These are phyloP conservation scores for Chiua virens DNA, from an alignment of 768 basidiomycete genomes.

Conservation along the genomic window DNA sequence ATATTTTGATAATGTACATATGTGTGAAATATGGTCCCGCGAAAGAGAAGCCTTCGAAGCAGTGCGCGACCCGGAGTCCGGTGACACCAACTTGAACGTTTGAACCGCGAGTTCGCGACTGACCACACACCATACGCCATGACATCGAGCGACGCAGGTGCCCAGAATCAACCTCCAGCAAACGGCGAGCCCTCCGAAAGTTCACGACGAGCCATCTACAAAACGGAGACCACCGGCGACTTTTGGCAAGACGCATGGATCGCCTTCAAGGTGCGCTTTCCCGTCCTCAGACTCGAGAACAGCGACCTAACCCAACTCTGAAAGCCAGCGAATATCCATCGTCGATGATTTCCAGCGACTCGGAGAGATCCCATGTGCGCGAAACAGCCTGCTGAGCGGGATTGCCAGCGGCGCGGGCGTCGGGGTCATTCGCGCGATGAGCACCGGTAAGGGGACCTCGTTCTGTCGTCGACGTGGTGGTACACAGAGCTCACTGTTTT, in stretches of 20 bases:
- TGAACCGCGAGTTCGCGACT: too few species aligned
- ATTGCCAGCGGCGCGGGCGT: slow-evolving; percentile 80
- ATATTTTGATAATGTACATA: too few species aligned
- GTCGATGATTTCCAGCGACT: slow-evolving; percentile 59
- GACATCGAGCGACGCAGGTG: slow-evolving; percentile 1
- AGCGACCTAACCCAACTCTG: slow-evolving; percentile 14
- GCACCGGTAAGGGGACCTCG: slow-evolving; percentile 48
- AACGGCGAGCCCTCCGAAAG: slow-evolving; percentile 3
- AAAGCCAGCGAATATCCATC: slow-evolving; percentile 48
- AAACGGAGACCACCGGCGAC: slow-evolving; percentile 31
- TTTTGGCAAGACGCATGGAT: slow-evolving; percentile 32
- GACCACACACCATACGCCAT: slow-evolving; percentile 1
- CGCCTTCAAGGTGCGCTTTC: slow-evolving; percentile 31
- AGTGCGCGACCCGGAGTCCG: too few species aligned
- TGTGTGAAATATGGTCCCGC: too few species aligned
- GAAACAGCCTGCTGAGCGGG: slow-evolving; percentile 71
- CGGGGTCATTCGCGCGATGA: slow-evolving; percentile 69
- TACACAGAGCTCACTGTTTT: slow-evolving; percentile 2
- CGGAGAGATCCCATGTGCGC: slow-evolving; percentile 72
- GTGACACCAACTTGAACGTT: too few species aligned
- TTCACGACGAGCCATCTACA: slow-evolving; percentile 26
- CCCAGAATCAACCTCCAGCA: slow-evolving; percentile 5
- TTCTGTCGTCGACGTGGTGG: too few species aligned
- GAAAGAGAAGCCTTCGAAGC: too few species aligned
- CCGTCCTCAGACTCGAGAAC: background rate